phyloP scores from a whole-genome alignment of 2,329 filamentous ascomycete species.

The Blumeria hordei region DNA sequence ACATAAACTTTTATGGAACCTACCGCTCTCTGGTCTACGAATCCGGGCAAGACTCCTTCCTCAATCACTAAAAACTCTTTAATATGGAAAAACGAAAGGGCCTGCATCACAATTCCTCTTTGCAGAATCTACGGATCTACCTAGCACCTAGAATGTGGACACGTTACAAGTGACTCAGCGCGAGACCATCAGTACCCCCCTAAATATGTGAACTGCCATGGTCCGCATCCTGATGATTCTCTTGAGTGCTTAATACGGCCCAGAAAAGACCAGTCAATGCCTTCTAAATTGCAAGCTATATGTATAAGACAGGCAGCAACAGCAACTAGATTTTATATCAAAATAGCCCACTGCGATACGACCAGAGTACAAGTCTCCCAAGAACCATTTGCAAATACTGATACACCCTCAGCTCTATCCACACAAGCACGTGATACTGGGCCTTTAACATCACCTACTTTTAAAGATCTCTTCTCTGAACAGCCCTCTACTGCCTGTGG shows the following conservation, averaged over 20 bases:
- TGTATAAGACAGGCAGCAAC: neutral
- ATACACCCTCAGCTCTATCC: too few relatives aligned
- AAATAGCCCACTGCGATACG: neutral
- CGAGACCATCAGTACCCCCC: neutral
- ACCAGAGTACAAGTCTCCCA: neutral
- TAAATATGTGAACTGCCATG: neutral
- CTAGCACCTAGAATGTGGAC: neutral
- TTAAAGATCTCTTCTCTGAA: neutral
- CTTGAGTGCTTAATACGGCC: neutral
- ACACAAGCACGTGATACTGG: neutral
- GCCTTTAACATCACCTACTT: neutral
- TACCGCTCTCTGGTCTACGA: neutral
- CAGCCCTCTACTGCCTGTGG: neutral
- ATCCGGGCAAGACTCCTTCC: neutral
- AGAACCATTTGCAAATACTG: neutral
- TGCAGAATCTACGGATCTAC: neutral
- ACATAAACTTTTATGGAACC: neutral
- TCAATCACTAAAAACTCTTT: neutral
- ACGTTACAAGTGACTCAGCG: neutral
- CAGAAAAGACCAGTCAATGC: neutral
- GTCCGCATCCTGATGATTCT: neutral
- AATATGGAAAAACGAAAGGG: neutral
- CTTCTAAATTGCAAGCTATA: neutral
- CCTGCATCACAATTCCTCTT: neutral
- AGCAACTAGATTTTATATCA: neutral